Base-by-base conservation (phyloP, 129 eudicot species). In the Helianthus tuberosus region DNA sequence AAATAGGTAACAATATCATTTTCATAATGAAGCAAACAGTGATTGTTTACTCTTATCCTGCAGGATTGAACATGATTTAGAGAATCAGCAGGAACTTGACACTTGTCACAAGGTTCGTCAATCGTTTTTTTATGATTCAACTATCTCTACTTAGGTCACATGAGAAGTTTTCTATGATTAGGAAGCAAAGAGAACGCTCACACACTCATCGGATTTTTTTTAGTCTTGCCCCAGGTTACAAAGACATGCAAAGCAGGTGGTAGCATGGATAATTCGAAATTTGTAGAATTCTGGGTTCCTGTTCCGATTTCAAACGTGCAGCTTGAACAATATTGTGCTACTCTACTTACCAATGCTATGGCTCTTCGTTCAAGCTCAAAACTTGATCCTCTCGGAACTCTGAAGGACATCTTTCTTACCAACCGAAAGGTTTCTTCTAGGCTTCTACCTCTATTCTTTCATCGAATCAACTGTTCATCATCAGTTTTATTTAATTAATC, bases 271-370 rank as follows among this genome's bases (percentile, higher is more conserved):
- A 64, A 59, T 43, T 71, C 95, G 20, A 95, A 77, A 78, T 91
- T 85, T 74, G 69, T 82, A 38, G 99, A 95, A 80, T 95, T 86
- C 63, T 95, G 96, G 99, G 85, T 95, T 55, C 99, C 99, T 12
- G 88, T 84, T 13, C 76, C 73, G 71, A 63, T 91, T 29, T 89
- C 97, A 25, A 85, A 91, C 51, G 73, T 85, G 78, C 99, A 95
- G 85, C 96, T 91, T 71, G 99, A 95, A 73, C 97, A 85, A 71
- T 95, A 95, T 68, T 95, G 96, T 81, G 85, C 83, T 78, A 70
- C 91, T 43, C 83, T 95, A 64, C 89, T 91, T 48, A 75, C 92
- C 3, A 83, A 84, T 47, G 81, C 83, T 15, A 49, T 58, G 16
- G 53, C 57, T 66, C 97, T 95, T 49, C 35, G 86, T 78, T 86